Conservation (phyloP, 305 asterid genomes). For the Fraxinus angustifolia region DNA sequence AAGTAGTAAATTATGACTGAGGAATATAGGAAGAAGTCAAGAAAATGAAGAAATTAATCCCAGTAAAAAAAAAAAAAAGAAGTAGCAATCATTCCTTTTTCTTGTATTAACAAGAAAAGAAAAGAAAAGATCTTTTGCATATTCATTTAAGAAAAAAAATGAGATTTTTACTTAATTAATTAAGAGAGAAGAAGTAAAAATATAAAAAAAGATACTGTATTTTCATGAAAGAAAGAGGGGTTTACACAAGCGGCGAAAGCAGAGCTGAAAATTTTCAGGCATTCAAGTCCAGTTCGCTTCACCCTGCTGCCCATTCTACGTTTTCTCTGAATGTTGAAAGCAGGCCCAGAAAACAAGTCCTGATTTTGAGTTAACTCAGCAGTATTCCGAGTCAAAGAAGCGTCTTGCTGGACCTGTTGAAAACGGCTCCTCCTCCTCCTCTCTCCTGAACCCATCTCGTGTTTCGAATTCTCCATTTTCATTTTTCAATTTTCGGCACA, state of each 20-base stretch:
- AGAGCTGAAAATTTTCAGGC: conserved; percentile 27
- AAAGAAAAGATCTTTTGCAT: not conserved
- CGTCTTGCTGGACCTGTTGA: not conserved
- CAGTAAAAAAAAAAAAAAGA: no score
- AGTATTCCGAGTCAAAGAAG: not conserved
- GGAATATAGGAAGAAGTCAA: not conserved
- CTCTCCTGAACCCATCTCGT: not conserved
- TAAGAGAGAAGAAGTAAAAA: not conserved
- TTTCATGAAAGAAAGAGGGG: not conserved
- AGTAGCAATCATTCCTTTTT: not conserved
- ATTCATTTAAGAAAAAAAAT: not conserved
- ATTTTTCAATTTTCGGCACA: not conserved
- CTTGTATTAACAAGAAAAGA: not conserved
- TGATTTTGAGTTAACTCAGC: not conserved
- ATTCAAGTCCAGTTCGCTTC: conserved; percentile 30
- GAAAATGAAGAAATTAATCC: not conserved
- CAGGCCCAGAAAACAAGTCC: conserved; percentile 39
- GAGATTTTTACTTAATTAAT: not conserved
- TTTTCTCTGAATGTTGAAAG: conserved; percentile 36
- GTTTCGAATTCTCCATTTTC: not conserved
- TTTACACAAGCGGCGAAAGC: conserved; percentile 38
- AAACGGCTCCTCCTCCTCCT: conserved; percentile 6
- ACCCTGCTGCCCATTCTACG: conserved; percentile 40
- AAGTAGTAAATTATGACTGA: not conserved
- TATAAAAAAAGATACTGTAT: not conserved